Percentiles rank a stretch among this genome's conserved stretches.
Evolutionary conservation across 805 yeast genomes (phyloP).

Genomic region (Nakazawaea ernobii): DNA sequence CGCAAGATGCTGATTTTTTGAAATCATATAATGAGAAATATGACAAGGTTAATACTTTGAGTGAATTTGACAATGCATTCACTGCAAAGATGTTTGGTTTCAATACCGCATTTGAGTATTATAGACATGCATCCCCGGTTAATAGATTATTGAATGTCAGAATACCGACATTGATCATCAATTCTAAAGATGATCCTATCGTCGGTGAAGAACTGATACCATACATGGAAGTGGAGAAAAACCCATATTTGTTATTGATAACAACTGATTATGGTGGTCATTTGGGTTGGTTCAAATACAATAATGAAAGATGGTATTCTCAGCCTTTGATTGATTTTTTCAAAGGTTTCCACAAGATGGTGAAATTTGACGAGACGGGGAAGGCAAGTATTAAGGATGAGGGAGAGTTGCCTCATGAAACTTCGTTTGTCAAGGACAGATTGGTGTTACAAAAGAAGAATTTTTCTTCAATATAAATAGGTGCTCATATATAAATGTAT

Average conservation of each 20-base stretch:
- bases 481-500: too few relatives aligned
- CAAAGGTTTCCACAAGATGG: slow-evolving; percentile 22
- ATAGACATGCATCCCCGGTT: slow-evolving; percentile 54
- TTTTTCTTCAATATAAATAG: too few relatives aligned
- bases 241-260: slow-evolving; percentile 55
- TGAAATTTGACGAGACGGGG: neutral
- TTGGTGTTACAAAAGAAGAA: neutral
- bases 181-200: slow-evolving; percentile 72
- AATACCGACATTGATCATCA: slow-evolving; percentile 60
- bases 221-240: slow-evolving; percentile 36
- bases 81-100: slow-evolving; percentile 68
- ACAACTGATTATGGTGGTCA: slow-evolving; percentile 75
- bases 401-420: neutral
- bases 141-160: slow-evolving; percentile 44
- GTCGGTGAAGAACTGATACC: slow-evolving; percentile 53
- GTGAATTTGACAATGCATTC: slow-evolving; percentile 57
- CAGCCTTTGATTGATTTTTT: slow-evolving; percentile 43
- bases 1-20: slow-evolving; percentile 21
- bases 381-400: neutral
- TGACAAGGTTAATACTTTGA: slow-evolving; percentile 29
- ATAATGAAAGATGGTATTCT: slow-evolving; percentile 64
- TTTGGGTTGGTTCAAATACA: slow-evolving; percentile 65
- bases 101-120: slow-evolving; percentile 58
- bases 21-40: slow-evolving; percentile 17
- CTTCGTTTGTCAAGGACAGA: neutral